A percentile compares a stretch with the other conserved stretches of the same genome.
Evolutionary conservation across 176 grass and related monocot species (phyloP).

Genomic region (Carex pumila): DNA sequence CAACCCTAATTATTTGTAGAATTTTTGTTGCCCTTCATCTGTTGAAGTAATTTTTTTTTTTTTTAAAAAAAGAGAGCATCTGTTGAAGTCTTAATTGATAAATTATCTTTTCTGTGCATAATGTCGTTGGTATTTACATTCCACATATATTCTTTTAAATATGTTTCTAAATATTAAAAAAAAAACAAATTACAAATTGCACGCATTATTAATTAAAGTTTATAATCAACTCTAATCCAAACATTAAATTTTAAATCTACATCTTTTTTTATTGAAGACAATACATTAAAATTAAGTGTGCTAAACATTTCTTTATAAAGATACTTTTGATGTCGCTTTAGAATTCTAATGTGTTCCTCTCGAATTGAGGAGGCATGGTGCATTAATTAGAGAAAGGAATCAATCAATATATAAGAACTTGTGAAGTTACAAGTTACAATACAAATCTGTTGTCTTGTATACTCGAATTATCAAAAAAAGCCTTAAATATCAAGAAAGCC

Average conservation of each 20-base stretch:
- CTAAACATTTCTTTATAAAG: background rate
- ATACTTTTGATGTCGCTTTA: background rate
- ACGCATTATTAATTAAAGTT: too few relatives aligned
- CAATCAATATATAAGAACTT: background rate
- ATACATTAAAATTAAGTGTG: too few relatives aligned
- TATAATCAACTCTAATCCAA: too few relatives aligned
- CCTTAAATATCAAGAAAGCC: background rate
- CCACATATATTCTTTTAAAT: too few relatives aligned
- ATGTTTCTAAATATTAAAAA: too few relatives aligned
- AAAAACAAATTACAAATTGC: too few relatives aligned
- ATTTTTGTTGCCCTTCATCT: background rate
- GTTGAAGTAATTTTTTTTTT: background rate
- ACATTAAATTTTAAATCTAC: too few relatives aligned
- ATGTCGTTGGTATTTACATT: too few relatives aligned
- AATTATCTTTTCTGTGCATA: background rate
- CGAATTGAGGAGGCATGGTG: slow-evolving; percentile 3
- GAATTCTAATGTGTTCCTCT: background rate
- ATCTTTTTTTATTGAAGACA: too few relatives aligned
- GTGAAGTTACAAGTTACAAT: background rate
- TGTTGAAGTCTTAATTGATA: too few relatives aligned
- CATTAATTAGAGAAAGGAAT: slow-evolving; percentile 9
- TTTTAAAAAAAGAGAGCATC: too few relatives aligned
- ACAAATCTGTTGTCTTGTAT: background rate
- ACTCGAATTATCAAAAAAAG: background rate
- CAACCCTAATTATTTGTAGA: background rate